Conservation (phyloP, 345 rosid species). For the Populus deltoides region DNA sequence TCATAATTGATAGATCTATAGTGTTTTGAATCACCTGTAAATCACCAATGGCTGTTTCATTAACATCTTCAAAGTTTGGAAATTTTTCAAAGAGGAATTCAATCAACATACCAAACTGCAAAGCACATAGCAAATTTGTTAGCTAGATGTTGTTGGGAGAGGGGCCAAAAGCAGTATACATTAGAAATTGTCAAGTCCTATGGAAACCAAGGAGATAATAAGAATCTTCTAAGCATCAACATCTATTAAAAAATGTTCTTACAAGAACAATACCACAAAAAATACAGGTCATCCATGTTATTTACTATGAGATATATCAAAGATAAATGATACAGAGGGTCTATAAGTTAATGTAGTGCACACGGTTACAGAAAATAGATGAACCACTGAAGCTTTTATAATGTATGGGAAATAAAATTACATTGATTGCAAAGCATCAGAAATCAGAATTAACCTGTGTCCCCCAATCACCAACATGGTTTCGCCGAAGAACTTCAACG, state of each 20-base stretch:
- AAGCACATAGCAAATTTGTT: constrained; percentile 13
- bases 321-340: too few relatives aligned
- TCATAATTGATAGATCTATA: neutral
- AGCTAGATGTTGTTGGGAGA: neutral
- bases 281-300: too few relatives aligned
- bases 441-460: constrained; percentile 67
- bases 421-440: neutral
- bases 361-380: too few relatives aligned
- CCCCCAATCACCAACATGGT: constrained; percentile 99
- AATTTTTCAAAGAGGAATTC: constrained; percentile 82
- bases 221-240: too few relatives aligned
- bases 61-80: constrained; percentile 62
- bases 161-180: too few relatives aligned
- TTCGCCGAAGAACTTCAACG: constrained; percentile 85
- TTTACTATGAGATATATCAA: too few relatives aligned
- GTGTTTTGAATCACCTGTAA: constrained; percentile 65
- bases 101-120: constrained; percentile 97
- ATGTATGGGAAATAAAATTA: neutral
- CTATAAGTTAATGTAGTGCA: too few relatives aligned
- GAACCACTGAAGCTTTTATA: too few relatives aligned
- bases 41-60: constrained; percentile 81
- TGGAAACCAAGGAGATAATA: too few relatives aligned
- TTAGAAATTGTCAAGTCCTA: too few relatives aligned
- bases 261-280: too few relatives aligned
- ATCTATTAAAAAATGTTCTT: too few relatives aligned